Evolutionary conservation across 352 stramenopile species (phyloP), one percentile per base, ranked within the genome.

Genomic region (Elongisporangium undulatum): DNA sequence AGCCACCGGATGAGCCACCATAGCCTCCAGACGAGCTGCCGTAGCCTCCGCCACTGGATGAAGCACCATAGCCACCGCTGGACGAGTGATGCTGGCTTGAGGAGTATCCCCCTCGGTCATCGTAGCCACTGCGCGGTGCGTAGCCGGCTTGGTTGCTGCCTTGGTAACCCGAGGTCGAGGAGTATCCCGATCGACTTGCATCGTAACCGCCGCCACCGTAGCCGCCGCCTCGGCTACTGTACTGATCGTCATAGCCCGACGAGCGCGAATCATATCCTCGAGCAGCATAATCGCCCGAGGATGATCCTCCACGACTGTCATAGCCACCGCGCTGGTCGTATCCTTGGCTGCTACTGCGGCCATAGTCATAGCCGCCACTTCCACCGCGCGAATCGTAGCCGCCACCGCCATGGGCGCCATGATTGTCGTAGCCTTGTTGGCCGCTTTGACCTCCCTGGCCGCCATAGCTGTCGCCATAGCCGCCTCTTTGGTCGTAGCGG

Each of bases 31-130:
- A 49, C n/a, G 54, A 51, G 38, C 51, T 60, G n/a, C 75, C 70
- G 34, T 74, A 76, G 3, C 66, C 69, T 39, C 66, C n/a, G n/a
- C n/a, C 51, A n/a, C 56, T 59, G 3, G 56, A 54, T 16, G 59
- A 63, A 53, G 56, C 58, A 17, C 65, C 67, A 50, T 82, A 79
- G 2, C 71, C 59, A 10, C 68, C 64, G 53, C 72, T 67, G 34
- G 61, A 56, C 21, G 62, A 62, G 38, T 61, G 55, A 41, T 64
- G 59, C n/a, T 59, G 69, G 5, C 60, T 61, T 17, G 59, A 54
- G 54, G 59, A 54, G 54, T 71, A 67, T 13, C 54, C 53, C 22
- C 67, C 59, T 22, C 62, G 65, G 24, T 77, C 65, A 6, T 69
- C 67, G 52, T 74, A 72, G 3, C 69, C 64, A 24, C 62, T 38